Percentiles rank a stretch among this genome's conserved stretches.
phyloP scores from a whole-genome alignment of 495 filamentous ascomycete genomes.

The Aspergillus indologenus region DNA sequence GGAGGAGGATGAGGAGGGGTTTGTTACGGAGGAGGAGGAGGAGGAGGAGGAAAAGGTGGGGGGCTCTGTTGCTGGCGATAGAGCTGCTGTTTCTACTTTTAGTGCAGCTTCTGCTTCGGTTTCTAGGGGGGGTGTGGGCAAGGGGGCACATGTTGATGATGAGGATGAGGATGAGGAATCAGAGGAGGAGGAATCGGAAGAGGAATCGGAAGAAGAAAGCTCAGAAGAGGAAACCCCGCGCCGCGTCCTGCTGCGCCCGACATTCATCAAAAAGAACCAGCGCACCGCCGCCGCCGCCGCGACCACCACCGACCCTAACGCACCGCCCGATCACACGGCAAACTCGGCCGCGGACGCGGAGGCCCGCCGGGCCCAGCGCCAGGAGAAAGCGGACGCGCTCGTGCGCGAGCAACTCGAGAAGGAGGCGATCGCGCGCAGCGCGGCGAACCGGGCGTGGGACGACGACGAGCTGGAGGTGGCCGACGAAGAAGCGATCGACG shows the following conservation, averaged over 20 bases:
- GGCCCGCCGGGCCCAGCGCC: constrained; percentile 49
- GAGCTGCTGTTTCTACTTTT: constrained; percentile 15
- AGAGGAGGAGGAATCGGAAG: constrained; percentile 59
- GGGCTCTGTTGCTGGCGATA: constrained; percentile 24
- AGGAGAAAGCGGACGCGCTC: constrained; percentile 68
- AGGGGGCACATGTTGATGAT: too few relatives aligned
- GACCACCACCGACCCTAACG: constrained; percentile 6
- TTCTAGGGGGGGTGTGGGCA: too few relatives aligned
- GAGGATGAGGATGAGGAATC: constrained; percentile 38
- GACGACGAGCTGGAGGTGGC: constrained; percentile 65
- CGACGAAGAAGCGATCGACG: constrained; percentile 70
- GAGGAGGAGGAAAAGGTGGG: constrained; percentile 45
- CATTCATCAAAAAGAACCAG: constrained; percentile 84
- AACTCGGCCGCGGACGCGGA: constrained; percentile 56
- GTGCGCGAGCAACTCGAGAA: constrained; percentile 86
- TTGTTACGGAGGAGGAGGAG: constrained; percentile 68
- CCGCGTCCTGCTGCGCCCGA: constrained; percentile 76
- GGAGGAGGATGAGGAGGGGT: constrained; percentile 66
- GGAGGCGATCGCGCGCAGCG: constrained; percentile 68
- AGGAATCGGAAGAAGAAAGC: constrained; percentile 46
- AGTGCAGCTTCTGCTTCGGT: too few relatives aligned
- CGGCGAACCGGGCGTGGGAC: constrained; percentile 81
- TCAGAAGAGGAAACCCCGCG: constrained; percentile 73
- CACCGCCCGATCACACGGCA: constrained; percentile 37
- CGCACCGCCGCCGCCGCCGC: constrained; percentile 42